These are phyloP conservation scores for Syzygium aromaticum DNA, from an alignment of 345 rosid species.

Conservation along the genomic window DNA sequence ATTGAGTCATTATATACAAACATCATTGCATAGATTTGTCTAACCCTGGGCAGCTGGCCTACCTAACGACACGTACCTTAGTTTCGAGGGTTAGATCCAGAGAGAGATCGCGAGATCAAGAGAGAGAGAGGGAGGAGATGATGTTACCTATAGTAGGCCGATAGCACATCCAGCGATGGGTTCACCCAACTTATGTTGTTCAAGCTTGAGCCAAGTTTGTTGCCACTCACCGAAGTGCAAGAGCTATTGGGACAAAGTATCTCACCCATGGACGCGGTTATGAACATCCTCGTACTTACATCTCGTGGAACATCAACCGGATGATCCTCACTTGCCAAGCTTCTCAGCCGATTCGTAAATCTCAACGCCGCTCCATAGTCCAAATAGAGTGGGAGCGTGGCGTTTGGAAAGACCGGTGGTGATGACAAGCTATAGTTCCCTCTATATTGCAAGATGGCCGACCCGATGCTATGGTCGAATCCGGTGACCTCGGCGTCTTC, in stretches of 20 bases:
- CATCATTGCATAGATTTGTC: background rate
- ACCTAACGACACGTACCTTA: background rate
- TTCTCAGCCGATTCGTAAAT: background rate
- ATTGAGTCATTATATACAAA: background rate
- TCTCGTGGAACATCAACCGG: constrained; percentile 6
- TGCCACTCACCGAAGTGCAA: background rate
- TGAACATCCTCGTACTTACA: background rate
- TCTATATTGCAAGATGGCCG: constrained; percentile 5
- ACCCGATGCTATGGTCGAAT: background rate
- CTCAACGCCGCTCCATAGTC: background rate
- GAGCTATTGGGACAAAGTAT: background rate
- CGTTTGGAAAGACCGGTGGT: background rate
- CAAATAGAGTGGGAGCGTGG: background rate
- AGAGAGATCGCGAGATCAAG: background rate
- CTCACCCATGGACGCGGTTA: constrained; percentile 3
- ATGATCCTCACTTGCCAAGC: constrained; percentile 2
- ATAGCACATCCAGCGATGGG: constrained; percentile 5
- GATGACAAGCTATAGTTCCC: background rate
- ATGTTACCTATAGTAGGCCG: background rate
- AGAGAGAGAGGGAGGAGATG: background rate
- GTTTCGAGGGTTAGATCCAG: background rate
- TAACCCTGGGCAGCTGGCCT: background rate
- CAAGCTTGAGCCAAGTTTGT: constrained; percentile 1
- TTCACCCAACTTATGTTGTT: constrained; percentile 11
- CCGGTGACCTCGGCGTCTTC: background rate